Evolutionary conservation across 768 basidiomycete species (phyloP).

Genomic region (Gautieria morchelliformis): DNA sequence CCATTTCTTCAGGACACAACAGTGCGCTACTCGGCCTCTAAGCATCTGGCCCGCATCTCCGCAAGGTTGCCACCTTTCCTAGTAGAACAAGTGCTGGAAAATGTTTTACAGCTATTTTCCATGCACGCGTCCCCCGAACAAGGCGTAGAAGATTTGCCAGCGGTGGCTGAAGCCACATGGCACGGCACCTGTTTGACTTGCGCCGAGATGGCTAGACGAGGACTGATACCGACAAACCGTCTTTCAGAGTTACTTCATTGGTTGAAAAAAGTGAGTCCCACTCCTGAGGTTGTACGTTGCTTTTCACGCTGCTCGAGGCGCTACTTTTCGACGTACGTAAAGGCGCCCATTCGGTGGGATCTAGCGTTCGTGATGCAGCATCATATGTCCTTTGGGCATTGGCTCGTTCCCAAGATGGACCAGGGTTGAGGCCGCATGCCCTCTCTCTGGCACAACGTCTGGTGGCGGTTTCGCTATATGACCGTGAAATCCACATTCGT

Average conservation of each 20-base stretch:
- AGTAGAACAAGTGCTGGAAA: constrained; percentile 72
- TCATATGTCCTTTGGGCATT: constrained; percentile 94
- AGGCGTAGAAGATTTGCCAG: constrained; percentile 55
- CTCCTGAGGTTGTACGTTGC: background rate
- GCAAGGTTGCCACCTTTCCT: constrained; percentile 72
- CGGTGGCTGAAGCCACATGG: constrained; percentile 82
- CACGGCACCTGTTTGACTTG: constrained; percentile 90
- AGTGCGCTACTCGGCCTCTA: constrained; percentile 91
- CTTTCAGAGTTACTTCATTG: constrained; percentile 64
- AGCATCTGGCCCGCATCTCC: constrained; percentile 78
- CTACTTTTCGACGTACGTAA: constrained; percentile 87
- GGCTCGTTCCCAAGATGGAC: constrained; percentile 62
- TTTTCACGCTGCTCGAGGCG: constrained; percentile 40
- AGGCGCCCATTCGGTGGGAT: constrained; percentile 88
- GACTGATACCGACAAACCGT: constrained; percentile 48
- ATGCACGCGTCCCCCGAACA: constrained; percentile 62
- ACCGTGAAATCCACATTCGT: constrained; percentile 90
- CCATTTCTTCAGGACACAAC: constrained; percentile 65
- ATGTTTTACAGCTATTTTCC: constrained; percentile 63
- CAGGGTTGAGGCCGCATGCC: constrained; percentile 52
- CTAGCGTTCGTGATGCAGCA: constrained; percentile 90
- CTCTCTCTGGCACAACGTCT: constrained; percentile 57
- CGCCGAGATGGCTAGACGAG: constrained; percentile 85
- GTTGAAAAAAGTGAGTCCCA: constrained; percentile 58
- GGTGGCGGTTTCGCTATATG: constrained; percentile 75